Evolutionary conservation across 192 early-diverging fungal species (phyloP).

Genomic region (Haplosporangium gracile): DNA sequence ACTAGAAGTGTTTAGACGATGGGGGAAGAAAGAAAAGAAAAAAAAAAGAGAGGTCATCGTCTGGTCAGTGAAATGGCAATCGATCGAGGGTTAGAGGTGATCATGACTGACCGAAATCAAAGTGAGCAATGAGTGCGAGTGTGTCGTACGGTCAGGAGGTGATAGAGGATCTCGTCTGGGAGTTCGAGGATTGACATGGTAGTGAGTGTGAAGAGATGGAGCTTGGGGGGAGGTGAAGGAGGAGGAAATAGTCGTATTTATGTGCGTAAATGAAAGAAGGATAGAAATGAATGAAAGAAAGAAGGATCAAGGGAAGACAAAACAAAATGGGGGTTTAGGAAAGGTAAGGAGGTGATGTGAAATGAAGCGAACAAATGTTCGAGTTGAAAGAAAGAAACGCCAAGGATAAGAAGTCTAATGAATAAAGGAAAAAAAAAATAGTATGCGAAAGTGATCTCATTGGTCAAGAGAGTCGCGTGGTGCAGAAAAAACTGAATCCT

Average conservation of each 20-base stretch:
- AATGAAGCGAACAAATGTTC: no score
- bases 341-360: background rate
- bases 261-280: background rate
- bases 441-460: background rate
- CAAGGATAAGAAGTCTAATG: no score
- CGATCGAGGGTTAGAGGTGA: background rate
- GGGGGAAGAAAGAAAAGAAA: no score
- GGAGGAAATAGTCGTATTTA: background rate
- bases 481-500: background rate
- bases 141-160: conserved; percentile 33
- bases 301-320: no score
- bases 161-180: conserved; percentile 39
- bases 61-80: background rate
- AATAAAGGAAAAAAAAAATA: background rate
- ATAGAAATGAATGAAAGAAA: no score
- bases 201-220: background rate
- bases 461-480: background rate
- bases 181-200: conserved; percentile 21
- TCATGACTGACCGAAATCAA: background rate
- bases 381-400: no score
- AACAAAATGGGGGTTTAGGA: background rate
- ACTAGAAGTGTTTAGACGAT: conserved; percentile 2
- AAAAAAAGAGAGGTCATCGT: background rate
- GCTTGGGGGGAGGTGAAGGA: background rate
- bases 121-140: background rate